Percentiles rank a stretch among this genome's conserved stretches.
Conservation (phyloP, 192 early-diverging fungal genomes). For the Gamsiella multidivaricata region DNA sequence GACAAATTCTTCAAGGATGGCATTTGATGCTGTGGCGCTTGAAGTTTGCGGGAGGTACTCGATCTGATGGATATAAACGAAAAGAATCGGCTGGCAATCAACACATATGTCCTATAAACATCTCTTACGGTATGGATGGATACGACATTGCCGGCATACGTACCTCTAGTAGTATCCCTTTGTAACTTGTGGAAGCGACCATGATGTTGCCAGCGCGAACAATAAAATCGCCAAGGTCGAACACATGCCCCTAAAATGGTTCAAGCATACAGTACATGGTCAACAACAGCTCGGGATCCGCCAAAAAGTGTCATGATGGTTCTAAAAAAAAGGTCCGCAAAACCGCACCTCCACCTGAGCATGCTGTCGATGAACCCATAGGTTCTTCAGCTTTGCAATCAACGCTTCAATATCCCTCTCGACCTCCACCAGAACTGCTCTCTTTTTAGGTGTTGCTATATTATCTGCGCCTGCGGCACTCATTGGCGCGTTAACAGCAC, state of each 20-base stretch:
- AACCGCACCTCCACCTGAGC: conserved; percentile 58
- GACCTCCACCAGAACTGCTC: conserved; percentile 61
- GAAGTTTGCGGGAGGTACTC: conserved; percentile 64
- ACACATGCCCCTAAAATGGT: conserved; percentile 55
- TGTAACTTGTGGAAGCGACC: conserved; percentile 62
- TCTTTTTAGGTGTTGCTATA: conserved; percentile 9
- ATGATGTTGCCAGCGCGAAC: conserved; percentile 65
- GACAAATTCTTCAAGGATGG: conserved; percentile 61
- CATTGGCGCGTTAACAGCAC: conserved; percentile 4
- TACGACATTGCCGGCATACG: no score
- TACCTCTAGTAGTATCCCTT: conserved; percentile 68
- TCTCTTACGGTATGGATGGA: no score
- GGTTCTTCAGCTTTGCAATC: conserved; percentile 60
- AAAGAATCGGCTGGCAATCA: no score
- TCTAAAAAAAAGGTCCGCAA: no score
- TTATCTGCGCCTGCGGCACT: neutral
- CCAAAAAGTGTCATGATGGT: no score
- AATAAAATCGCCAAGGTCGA: conserved; percentile 65
- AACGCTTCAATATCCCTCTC: conserved; percentile 63
- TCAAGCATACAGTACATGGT: neutral
- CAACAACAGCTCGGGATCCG: neutral
- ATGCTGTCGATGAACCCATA: conserved; percentile 64
- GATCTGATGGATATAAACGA: conserved; percentile 51
- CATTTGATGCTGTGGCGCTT: conserved; percentile 54
- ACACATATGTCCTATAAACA: neutral